Evolutionary conservation across 768 basidiomycete genomes (phyloP).

Genomic region (Brasilioporus rufonigricans): DNA sequence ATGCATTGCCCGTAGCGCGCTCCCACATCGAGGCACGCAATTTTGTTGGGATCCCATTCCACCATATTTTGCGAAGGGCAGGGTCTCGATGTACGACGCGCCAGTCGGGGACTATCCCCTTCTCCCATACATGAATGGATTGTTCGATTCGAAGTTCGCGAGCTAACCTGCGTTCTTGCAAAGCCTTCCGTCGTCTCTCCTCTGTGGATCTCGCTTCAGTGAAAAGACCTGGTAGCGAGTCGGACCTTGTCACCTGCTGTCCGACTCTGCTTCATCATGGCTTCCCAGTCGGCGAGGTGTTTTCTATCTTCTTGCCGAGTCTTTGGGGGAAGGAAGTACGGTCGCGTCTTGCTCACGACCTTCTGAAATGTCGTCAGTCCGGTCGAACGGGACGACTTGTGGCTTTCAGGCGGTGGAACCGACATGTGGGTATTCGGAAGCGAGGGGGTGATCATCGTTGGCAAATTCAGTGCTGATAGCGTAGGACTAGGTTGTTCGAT

Average conservation of each 20-base stretch:
- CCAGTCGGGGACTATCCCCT: slow-evolving; percentile 81
- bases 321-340: slow-evolving; percentile 83
- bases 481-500: neutral
- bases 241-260: slow-evolving; percentile 50
- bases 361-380: slow-evolving; percentile 76
- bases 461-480: slow-evolving; percentile 21
- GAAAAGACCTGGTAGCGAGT: neutral
- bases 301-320: slow-evolving; percentile 70
- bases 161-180: slow-evolving; percentile 58
- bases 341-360: slow-evolving; percentile 82
- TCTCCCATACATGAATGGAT: slow-evolving; percentile 73
- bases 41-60: slow-evolving; percentile 84
- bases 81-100: slow-evolving; percentile 66
- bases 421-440: slow-evolving; percentile 21
- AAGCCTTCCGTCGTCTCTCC: slow-evolving; percentile 63
- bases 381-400: slow-evolving; percentile 48
- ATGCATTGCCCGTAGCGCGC: slow-evolving; percentile 76
- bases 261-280: slow-evolving; percentile 84
- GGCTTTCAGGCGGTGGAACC: slow-evolving; percentile 23
- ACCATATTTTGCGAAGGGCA: slow-evolving; percentile 72
- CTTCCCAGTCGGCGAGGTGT: slow-evolving; percentile 82
- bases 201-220: slow-evolving; percentile 40
- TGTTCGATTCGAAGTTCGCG: slow-evolving; percentile 71
- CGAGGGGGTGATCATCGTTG: slow-evolving; percentile 29
- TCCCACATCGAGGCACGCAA: slow-evolving; percentile 82